A percentile compares a stretch with the other conserved stretches of the same genome.
Evolutionary conservation across 1,139 yeast genomes (phyloP).

Genomic region (Wickerhamomyces sp.): DNA sequence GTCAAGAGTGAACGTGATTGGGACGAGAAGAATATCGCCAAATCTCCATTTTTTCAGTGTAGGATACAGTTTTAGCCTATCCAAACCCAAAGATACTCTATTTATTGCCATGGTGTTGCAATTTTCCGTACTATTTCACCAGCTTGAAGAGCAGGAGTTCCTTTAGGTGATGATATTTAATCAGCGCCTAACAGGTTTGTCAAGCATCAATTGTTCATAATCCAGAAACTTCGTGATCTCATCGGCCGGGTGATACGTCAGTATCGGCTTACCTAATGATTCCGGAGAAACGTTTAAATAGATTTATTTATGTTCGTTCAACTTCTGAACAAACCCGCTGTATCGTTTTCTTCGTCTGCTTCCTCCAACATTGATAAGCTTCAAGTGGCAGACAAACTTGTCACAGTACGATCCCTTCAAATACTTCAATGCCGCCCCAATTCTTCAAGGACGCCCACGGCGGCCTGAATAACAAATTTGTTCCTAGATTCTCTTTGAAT

Average conservation of each 20-base stretch:
- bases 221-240: too few species aligned
- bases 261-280: too few species aligned
- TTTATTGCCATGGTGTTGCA: slow-evolving; percentile 28
- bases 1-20: slow-evolving; percentile 38
- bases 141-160: too few species aligned
- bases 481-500: slow-evolving; percentile 19
- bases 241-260: too few species aligned
- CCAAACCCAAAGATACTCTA: slow-evolving; percentile 48
- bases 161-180: too few species aligned
- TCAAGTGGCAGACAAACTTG: neutral
- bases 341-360: neutral
- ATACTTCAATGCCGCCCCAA: slow-evolving; percentile 15
- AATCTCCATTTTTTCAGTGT: slow-evolving; percentile 49
- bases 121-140: neutral
- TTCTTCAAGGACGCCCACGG: slow-evolving; percentile 22
- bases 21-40: slow-evolving; percentile 47
- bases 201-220: too few species aligned
- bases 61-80: slow-evolving; percentile 29
- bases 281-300: too few species aligned
- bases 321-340: neutral
- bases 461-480: slow-evolving; percentile 17
- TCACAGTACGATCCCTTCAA: too few species aligned
- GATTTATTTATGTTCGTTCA: too few species aligned
- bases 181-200: too few species aligned
- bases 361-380: neutral